Base-by-base conservation (phyloP, 2,329 filamentous ascomycete genomes). In the Ophiostoma sp. region DNA sequence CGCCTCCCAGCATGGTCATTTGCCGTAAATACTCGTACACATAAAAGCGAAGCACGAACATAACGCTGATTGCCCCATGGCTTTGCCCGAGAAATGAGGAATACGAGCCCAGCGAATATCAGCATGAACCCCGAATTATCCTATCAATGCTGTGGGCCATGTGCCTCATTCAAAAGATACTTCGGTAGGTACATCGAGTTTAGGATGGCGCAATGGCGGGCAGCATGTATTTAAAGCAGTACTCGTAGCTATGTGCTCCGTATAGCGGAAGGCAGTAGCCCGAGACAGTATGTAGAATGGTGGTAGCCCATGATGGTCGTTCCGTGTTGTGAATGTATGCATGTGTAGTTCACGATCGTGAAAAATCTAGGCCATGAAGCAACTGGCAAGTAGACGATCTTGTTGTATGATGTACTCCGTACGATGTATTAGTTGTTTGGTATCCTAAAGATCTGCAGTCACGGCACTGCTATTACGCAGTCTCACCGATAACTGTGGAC, bases 401-500 rank as follows among this genome's bases (percentile, higher is more conserved):
- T 27, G 27, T 27, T 27, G 27, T 27, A 27, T 27, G 27, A 27
- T 27, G 27, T 27, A 27, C 27, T 27, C 27, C 27, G 27, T 27
- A 27, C 27, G 27, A 27, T 27, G 27, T 27, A 27, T 27, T 27
- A 27, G 27, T 27, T 27, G 2, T 27, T 27, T 27, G 27, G 27
- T 27, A 27, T 27, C 27, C 27, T 36, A 55, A 27, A n/a, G 49
- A 55, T 55, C 49, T 55, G 27, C 49, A 55, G 27, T 27, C 27
- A 55, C 8, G 8, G 14, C 45, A 47, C 14, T 16, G 12, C 14
- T 47, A 47, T n/a, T 12, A 47, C 2, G 12, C 45, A 47, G 45
- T 27, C n/a, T 55, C 49, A 55, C 49, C 49, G n/a, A 27, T 55
- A n/a, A 52, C n/a, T 55, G 49, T 55, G 49, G 49, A 55, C 27